These are phyloP conservation scores for Dactylellina leptospora DNA, from an alignment of 2,329 filamentous ascomycete species.

Conservation along the genomic window DNA sequence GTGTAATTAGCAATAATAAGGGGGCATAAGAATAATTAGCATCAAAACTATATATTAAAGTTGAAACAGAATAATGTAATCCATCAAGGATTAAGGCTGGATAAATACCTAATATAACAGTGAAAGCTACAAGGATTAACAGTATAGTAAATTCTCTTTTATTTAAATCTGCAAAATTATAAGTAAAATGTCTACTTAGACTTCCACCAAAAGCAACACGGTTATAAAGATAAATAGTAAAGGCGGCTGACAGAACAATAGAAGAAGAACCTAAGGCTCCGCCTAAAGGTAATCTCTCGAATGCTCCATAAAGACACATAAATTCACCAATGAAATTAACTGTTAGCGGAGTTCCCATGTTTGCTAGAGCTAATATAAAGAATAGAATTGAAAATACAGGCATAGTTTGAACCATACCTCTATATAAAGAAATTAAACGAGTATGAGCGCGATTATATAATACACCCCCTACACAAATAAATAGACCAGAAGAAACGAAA, in stretches of 20 bases:
- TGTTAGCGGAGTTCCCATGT: constrained; percentile 58
- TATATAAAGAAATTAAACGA: no score
- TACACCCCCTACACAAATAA: no score
- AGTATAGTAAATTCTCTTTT: constrained; percentile 60
- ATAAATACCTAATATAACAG: constrained; percentile 59
- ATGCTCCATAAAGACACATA: constrained; percentile 59
- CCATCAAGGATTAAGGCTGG: constrained; percentile 59
- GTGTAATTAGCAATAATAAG: constrained; percentile 30
- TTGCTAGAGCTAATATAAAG: constrained; percentile 58
- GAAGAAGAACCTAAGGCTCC: constrained; percentile 58
- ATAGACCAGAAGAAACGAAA: no score
- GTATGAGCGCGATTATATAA: no score
- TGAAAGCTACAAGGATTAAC: constrained; percentile 59
- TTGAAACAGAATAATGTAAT: constrained; percentile 59
- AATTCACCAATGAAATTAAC: constrained; percentile 59
- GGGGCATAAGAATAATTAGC: constrained; percentile 28
- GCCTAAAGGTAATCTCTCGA: constrained; percentile 59
- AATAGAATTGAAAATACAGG: constrained; percentile 58
- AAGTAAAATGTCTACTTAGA: constrained; percentile 58
- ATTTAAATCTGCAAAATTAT: constrained; percentile 59
- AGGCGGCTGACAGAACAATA: constrained; percentile 59
- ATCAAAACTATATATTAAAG: constrained; percentile 56
- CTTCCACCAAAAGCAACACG: constrained; percentile 59
- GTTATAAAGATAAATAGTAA: constrained; percentile 60
- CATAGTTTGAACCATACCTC: no score